Evolutionary conservation across 371 early-diverging fungal species (phyloP), one percentile per base, ranked within the genome.

Genomic region (Apophysomyces elegans): DNA sequence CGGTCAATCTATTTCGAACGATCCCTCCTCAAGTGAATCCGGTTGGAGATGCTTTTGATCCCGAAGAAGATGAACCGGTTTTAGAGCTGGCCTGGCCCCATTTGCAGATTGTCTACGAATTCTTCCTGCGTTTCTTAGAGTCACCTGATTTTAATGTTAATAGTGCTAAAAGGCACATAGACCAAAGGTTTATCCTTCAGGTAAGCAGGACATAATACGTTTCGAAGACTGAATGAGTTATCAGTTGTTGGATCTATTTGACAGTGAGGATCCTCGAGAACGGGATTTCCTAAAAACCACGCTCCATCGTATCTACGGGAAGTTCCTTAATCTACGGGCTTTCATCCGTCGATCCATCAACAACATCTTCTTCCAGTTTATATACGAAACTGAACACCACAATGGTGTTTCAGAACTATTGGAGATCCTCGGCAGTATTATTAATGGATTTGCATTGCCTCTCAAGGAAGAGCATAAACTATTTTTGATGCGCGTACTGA

Each of bases 61-160:
- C 96, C 7, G 98, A 97, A 74, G 98, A 97, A 73, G 98, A 97
- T 75, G 98, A 97, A 69, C 96, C 96, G 18, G 93, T 95, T 5
- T 79, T 95, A 56, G 98, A 97, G 77, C 72, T 89, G 38, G 95
- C 95, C 7, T 97, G 98, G 98, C 97, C 97, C 60, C 98, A 97
- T 77, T 76, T 97, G 56, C 95, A 94, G 71, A 90, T 95, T 56
- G 96, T 97, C 5, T 97, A 97, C 72, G 96, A 94, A 73, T 93
- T 96, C 72, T 96, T 97, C 75, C 82, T 97, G 50, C 86, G 96
- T 45, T 97, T 96, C 72, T 88, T 97, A 36, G 98, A 97, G 77
- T 94, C 93, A 1, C 90, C 92, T 62, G 97, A 96, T 71, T 97
- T 97, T 81, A 96, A 95, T 78, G 90, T 94, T 63, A 93, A 90